phyloP scores from a whole-genome alignment of 73 alveolate species.

The Stentor coeruleus region DNA sequence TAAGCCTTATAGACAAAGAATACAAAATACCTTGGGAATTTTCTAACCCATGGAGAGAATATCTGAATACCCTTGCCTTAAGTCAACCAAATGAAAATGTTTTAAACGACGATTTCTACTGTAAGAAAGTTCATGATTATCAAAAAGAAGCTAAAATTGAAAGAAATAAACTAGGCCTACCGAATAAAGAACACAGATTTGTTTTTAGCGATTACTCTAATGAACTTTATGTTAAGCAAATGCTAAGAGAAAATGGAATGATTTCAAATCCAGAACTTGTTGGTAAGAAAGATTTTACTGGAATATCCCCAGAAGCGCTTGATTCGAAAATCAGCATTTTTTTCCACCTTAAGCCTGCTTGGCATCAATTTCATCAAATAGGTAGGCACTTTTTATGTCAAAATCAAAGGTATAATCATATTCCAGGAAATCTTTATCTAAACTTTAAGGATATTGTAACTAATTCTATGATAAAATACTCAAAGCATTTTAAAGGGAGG shows the following conservation, averaged over 20 bases:
- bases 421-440: neutral
- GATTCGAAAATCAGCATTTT: neutral
- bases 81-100: neutral
- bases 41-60: neutral
- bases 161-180: neutral
- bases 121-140: neutral
- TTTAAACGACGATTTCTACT: neutral
- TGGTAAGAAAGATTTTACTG: too few species aligned
- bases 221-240: neutral
- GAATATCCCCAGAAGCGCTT: neutral
- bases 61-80: neutral
- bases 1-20: neutral
- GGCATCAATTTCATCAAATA: neutral
- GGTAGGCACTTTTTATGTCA: neutral
- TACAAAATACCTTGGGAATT: neutral
- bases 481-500: conserved; percentile 6
- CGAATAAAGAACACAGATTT: neutral
- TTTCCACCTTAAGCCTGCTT: neutral
- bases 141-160: neutral
- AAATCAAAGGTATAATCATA: conserved; percentile 13
- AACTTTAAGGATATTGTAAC: neutral
- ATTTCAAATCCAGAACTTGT: neutral
- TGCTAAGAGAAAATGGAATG: neutral
- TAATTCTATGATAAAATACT: neutral
- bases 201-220: neutral